A percentile compares a stretch with the other conserved stretches of the same genome.
Conservation (phyloP, 306 rosid genomes). For the Cicer judaicum region DNA sequence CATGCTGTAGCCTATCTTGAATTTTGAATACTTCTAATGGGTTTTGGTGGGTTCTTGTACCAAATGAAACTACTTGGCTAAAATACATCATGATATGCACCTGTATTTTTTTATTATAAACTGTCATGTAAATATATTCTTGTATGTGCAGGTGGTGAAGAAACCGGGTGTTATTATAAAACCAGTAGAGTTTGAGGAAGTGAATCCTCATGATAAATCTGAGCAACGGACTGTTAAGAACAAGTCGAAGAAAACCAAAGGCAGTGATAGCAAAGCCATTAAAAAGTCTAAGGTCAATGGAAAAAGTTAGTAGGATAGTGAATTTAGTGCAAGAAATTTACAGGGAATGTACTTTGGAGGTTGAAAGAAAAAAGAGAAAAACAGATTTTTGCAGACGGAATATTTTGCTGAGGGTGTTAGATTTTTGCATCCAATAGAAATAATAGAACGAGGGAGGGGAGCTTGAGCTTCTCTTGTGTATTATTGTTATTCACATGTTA, state of each 20-base stretch:
- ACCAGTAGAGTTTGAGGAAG: conserved; percentile 74
- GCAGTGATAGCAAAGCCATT: conserved; percentile 42
- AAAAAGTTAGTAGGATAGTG: conserved; percentile 3
- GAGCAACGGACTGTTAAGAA: conserved; percentile 58
- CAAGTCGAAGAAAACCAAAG: conserved; percentile 49
- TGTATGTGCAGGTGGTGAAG: conserved; percentile 75
- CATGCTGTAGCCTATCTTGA: neutral
- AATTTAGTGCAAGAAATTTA: conserved; percentile 40
- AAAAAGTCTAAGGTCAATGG: conserved; percentile 49
- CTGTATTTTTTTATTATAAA: neutral
- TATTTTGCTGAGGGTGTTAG: neutral
- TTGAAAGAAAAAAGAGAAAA: neutral
- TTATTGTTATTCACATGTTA: neutral
- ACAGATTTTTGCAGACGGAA: neutral
- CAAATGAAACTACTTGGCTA: neutral
- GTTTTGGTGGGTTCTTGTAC: conserved; percentile 1
- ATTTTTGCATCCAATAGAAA: neutral
- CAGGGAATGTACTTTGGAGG: neutral
- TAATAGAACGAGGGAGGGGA: neutral
- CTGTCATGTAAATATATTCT: conserved; percentile 11
- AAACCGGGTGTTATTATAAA: conserved; percentile 78
- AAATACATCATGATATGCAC: neutral
- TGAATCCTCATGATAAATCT: conserved; percentile 61
- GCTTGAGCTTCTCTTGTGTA: neutral
- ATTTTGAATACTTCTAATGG: neutral